Percentiles rank a stretch among this genome's conserved stretches.
Conservation (phyloP, 2,329 filamentous ascomycete genomes). For the Aspergillus eucalypticola region DNA sequence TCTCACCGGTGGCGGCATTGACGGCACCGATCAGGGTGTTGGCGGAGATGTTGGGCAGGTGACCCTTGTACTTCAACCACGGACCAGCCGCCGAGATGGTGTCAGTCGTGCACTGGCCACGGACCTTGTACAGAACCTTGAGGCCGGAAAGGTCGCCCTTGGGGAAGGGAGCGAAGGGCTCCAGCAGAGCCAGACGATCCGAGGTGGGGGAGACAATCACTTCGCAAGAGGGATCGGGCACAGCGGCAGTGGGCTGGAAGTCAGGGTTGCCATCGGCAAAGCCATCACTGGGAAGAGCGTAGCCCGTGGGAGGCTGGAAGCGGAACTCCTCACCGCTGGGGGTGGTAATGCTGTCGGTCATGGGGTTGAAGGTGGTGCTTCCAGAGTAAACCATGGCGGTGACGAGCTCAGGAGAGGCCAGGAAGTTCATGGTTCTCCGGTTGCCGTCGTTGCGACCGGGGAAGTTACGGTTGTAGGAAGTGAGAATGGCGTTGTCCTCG, state of each 20-base stretch:
- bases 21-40: conserved; percentile 96
- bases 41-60: conserved; percentile 94
- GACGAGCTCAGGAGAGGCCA: conserved; percentile 93
- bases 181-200: conserved; percentile 82
- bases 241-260: conserved; percentile 71
- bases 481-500: conserved; percentile 88
- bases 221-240: conserved; percentile 68
- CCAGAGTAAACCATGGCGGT: conserved; percentile 95
- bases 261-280: conserved; percentile 77
- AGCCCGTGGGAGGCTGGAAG: conserved; percentile 72
- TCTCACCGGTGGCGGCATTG: conserved; percentile 88
- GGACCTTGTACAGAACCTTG: conserved; percentile 90
- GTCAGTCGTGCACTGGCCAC: conserved; percentile 97
- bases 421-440: conserved; percentile 96
- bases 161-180: conserved; percentile 87
- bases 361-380: conserved; percentile 90
- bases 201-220: conserved; percentile 86
- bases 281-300: conserved; percentile 65
- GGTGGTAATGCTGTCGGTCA: conserved; percentile 80
- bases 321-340: conserved; percentile 79
- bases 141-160: conserved; percentile 71
- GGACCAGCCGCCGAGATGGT: conserved; percentile 96
- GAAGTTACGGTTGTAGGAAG: conserved; percentile 98
- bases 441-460: conserved; percentile 96
- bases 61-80: conserved; percentile 99